phyloP scores from a whole-genome alignment of 345 rosid genomes.

The Geranium rotundifolium region DNA sequence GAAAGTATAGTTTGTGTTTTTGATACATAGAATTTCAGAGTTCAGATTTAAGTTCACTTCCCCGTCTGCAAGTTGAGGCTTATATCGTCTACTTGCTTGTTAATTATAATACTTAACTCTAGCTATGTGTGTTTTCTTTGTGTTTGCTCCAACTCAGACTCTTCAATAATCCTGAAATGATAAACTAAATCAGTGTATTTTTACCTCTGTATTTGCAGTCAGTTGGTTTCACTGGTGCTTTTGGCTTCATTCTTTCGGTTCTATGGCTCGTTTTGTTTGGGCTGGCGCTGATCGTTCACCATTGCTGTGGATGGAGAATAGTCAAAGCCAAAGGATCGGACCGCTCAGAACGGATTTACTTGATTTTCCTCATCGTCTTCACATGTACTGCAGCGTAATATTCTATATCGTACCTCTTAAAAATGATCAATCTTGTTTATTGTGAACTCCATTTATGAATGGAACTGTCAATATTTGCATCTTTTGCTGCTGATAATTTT shows the following conservation, averaged over 20 bases:
- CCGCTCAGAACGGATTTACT: conserved; percentile 40
- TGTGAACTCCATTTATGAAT: background rate
- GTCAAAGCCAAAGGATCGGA: conserved; percentile 37
- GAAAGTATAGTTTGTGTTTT: no score
- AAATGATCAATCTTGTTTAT: background rate
- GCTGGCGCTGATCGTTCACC: conserved; percentile 48
- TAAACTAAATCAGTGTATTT: background rate
- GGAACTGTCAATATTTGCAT: background rate
- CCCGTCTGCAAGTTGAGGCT: background rate
- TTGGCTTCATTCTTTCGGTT: conserved; percentile 59
- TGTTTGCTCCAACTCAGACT: background rate
- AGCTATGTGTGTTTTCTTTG: background rate
- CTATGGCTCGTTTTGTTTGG: conserved; percentile 84
- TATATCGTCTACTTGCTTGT: background rate
- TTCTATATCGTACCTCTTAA: conserved; percentile 19
- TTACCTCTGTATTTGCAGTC: conserved; percentile 42
- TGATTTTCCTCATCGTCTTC: conserved; percentile 64
- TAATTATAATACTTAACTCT: no score
- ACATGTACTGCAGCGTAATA: conserved; percentile 82
- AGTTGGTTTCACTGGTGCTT: conserved; percentile 90
- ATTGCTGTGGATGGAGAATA: conserved; percentile 61
- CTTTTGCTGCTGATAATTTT: no score
- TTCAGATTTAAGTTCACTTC: background rate
- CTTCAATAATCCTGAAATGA: background rate
- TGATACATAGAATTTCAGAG: background rate